Base-by-base conservation (phyloP, 2,329 filamentous ascomycete genomes). In the Dendrostoma leiphaemia region DNA sequence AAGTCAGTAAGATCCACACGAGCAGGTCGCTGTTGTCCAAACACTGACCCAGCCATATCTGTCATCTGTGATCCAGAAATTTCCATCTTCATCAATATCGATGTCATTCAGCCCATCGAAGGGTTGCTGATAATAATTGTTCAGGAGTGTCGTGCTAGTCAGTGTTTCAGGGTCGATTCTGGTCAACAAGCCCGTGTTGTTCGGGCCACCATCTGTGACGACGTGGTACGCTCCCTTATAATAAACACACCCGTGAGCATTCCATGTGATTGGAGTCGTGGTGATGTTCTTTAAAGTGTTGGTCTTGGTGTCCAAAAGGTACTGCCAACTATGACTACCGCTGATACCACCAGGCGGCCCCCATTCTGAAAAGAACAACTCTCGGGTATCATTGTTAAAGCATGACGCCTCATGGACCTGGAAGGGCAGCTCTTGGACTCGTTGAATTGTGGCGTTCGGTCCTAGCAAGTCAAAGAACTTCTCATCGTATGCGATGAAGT, bases 51-150 rank as follows among this genome's bases (percentile, higher is more conserved):
- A 41, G 9, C 38, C 38, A 24, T 41, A 41, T 41, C 38, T 41
- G 19, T 41, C 38, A n/a, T 48, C 46, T 3, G 46, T 48, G 34
- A 48, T 21, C 46, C 46, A 48, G 46, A 35, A 48, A 4, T 48
- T 48, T 4, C 46, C 46, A 28, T 29, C 46, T 9, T 21, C 32
- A 31, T 48, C 46, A 21, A 48, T 48, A 5, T 48, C 46, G 9
- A 48, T 17, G 23, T 48, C 46, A 15, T 48, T 48, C 15, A 48
- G 35, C 28, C 32, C 46, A 4, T 28, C 6, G 24, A 48, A 48
- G 3, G 46, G 46, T 15, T 40, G 46, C 34, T 48, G 46, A 26
- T 48, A 40, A 28, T 28, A 48, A 19, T 48, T 48, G 34, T 48
- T 48, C 13, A 48, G 46, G 4, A 48, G 15, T n/a, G 38, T 8